Percentiles rank a stretch among this genome's conserved stretches.
Conservation (phyloP, 2,329 filamentous ascomycete genomes). For the Colletotrichum salicis region DNA sequence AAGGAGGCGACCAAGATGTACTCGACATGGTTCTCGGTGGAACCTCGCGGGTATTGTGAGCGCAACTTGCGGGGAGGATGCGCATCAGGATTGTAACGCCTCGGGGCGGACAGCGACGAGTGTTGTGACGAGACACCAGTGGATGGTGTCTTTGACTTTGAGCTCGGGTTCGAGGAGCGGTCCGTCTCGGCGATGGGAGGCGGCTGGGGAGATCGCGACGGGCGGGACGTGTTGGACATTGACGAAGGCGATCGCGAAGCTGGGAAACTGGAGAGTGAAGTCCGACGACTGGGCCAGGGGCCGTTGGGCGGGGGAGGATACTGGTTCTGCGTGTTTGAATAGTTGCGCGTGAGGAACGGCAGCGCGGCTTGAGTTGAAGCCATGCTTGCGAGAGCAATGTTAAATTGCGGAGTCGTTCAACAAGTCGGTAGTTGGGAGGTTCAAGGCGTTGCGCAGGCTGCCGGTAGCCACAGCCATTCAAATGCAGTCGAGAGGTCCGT, state of each 20-base stretch:
- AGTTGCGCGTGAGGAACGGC: slow-evolving; percentile 54
- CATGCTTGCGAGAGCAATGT: slow-evolving; percentile 42
- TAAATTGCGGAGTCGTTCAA: slow-evolving; percentile 33
- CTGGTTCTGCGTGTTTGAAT: slow-evolving; percentile 49
- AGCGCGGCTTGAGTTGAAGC: slow-evolving; percentile 52
- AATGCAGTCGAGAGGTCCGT: slow-evolving; percentile 30
- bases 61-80: slow-evolving; percentile 68
- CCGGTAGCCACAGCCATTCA: slow-evolving; percentile 31
- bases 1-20: slow-evolving; percentile 98
- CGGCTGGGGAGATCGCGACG: slow-evolving; percentile 66
- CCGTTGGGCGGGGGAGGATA: slow-evolving; percentile 41
- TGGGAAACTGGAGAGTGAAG: slow-evolving; percentile 74
- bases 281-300: slow-evolving; percentile 52
- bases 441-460: slow-evolving; percentile 29
- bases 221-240: slow-evolving; percentile 65
- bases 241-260: slow-evolving; percentile 68
- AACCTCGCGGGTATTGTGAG: slow-evolving; percentile 80
- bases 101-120: slow-evolving; percentile 66
- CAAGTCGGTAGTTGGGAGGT: slow-evolving; percentile 6
- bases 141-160: slow-evolving; percentile 69
- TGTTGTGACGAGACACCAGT: slow-evolving; percentile 68
- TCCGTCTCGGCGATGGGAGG: slow-evolving; percentile 60
- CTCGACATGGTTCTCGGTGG: slow-evolving; percentile 92
- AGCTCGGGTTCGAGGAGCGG: slow-evolving; percentile 68
- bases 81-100: slow-evolving; percentile 61